Base-by-base conservation (phyloP, 805 yeast species). In the Clavispora phyllophila region DNA sequence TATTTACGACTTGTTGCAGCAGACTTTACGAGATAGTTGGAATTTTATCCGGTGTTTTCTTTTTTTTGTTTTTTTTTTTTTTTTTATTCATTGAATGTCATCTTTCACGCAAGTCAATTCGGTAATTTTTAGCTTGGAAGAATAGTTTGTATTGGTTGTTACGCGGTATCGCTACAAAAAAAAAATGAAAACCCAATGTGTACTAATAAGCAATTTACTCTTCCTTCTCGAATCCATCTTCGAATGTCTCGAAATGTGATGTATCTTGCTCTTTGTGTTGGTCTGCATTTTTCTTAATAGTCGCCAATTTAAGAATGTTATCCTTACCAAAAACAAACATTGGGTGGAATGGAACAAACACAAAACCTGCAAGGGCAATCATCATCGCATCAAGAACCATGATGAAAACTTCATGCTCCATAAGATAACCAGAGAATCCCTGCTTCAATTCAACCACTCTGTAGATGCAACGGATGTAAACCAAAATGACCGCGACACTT, bases 301-400 rank as follows among this genome's bases (percentile, higher is more conserved):
- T 44, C 1, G 47, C 39, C n/a, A 49, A 39, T 20, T 42, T 46
- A 42, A 49, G 43, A 9, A 42, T 38, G 24, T 56, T 60, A 9
- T 52, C 47, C 4, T 46, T 29, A 18, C 74, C 73, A 37, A 66
- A 56, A 1, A 59, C 66, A 49, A 59, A 57, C 6, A 58, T 60
- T 6, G 73, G 74, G 49, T 68, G 74, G 63, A 68, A 68, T 1
- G 65, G 63, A 28, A 66, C 44, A 36, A 67, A 63, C 9, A 66
- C 46, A 14, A 67, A 34, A 7, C 70, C 72, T 8, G 65, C 61
- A 19, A 65, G 42, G 3, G 68, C 63, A 31, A 68, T 56, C 70
- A 69, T 61, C 3, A 55, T 37, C 0, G 73, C 70, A 47, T 69
- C 74, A 34, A 69, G 60, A 3, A 58, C 59, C 68, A 67, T 62